Percentiles rank a stretch among this genome's conserved stretches.
Evolutionary conservation across 75 land plant species (phyloP).

Genomic region (Chamaecyparis obtusa): DNA sequence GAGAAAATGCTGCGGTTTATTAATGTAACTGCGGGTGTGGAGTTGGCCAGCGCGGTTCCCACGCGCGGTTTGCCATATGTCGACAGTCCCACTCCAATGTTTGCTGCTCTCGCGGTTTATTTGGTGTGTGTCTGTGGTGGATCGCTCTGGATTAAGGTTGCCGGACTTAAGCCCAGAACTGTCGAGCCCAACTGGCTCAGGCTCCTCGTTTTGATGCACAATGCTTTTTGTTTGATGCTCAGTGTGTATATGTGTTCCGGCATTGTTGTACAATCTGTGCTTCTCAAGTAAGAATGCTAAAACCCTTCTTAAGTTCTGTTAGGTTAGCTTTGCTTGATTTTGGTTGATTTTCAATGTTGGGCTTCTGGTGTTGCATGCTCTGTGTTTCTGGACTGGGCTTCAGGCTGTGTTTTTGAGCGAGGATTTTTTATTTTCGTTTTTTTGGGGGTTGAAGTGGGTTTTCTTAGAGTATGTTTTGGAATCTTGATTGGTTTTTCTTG

Average conservation of each 20-base stretch:
- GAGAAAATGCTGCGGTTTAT: conserved; percentile 11
- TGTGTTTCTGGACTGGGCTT: neutral
- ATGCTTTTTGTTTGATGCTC: conserved; percentile 32
- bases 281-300: conserved; percentile 5
- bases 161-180: conserved; percentile 26
- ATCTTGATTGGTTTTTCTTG: neutral
- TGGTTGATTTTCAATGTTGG: neutral
- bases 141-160: conserved; percentile 15
- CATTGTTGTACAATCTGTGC: conserved; percentile 9
- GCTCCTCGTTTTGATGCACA: conserved; percentile 29
- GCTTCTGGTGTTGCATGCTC: neutral
- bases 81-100: conserved; percentile 38
- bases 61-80: conserved; percentile 27
- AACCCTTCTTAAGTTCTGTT: neutral
- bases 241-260: conserved; percentile 41
- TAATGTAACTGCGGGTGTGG: conserved; percentile 12
- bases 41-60: conserved; percentile 19
- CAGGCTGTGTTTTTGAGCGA: neutral
- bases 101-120: conserved; percentile 23
- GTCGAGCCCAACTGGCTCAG: conserved; percentile 25
- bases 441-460: too few species aligned
- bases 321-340: neutral
- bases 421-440: neutral
- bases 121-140: conserved; percentile 19
- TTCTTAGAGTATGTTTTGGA: neutral